phyloP scores from a whole-genome alignment of 2,329 filamentous ascomycete species.

The Colletotrichum tabaci region DNA sequence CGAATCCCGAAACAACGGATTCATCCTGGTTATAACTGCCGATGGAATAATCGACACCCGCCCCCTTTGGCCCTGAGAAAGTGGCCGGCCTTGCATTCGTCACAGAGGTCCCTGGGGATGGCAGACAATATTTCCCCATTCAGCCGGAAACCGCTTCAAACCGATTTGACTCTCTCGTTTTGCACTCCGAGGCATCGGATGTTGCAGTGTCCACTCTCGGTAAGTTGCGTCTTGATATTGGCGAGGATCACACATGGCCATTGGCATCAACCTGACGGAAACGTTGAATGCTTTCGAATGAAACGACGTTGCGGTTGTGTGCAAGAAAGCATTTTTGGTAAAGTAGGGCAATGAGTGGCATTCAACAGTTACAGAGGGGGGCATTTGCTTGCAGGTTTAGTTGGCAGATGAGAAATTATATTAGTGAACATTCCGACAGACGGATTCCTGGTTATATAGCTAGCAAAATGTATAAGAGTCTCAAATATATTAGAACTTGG shows the following conservation, averaged over 20 bases:
- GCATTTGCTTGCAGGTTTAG: background rate
- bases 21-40: conserved; percentile 9
- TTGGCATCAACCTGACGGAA: background rate
- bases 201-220: background rate
- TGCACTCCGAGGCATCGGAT: background rate
- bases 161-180: no score
- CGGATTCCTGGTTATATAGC: background rate
- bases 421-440: background rate
- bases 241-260: background rate
- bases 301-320: background rate
- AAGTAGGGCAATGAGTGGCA: background rate
- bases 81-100: conserved; percentile 9
- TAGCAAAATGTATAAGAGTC: background rate
- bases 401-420: background rate
- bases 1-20: conserved; percentile 26
- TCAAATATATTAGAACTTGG: background rate
- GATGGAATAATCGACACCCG: conserved; percentile 6
- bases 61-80: conserved; percentile 2
- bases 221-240: background rate
- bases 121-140: background rate
- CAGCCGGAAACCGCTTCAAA: background rate
- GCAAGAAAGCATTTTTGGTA: background rate
- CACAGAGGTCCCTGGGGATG: background rate
- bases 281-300: background rate
- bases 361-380: background rate